Percentiles rank a stretch among this genome's conserved stretches.
These are phyloP conservation scores for Pochonia chlamydosporia DNA, from an alignment of 2,329 filamentous ascomycete genomes.

Conservation along the genomic window DNA sequence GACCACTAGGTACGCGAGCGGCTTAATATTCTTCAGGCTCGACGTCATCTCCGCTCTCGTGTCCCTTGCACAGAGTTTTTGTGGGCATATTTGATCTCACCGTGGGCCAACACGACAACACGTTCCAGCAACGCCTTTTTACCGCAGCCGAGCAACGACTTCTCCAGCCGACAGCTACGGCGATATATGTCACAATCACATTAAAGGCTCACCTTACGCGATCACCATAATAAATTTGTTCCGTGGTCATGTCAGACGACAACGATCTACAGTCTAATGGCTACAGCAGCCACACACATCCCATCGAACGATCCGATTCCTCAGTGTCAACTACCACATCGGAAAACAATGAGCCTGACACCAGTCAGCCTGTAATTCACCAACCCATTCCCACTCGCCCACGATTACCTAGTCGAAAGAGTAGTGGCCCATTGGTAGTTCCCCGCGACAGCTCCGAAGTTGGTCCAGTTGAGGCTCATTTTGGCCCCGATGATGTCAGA, in stretches of 20 bases:
- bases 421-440: slow-evolving; percentile 77
- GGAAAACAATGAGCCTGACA: slow-evolving; percentile 31
- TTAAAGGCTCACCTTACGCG: too few relatives aligned
- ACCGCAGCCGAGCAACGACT: too few relatives aligned
- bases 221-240: not conserved
- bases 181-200: too few relatives aligned
- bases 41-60: too few relatives aligned
- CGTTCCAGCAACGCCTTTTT: too few relatives aligned
- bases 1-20: too few relatives aligned
- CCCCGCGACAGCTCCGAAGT: slow-evolving; percentile 69
- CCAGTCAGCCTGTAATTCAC: slow-evolving; percentile 45
- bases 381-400: slow-evolving; percentile 55
- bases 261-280: slow-evolving; percentile 17
- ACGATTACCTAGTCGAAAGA: slow-evolving; percentile 65
- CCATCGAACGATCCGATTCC: slow-evolving; percentile 34
- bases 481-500: slow-evolving; percentile 81
- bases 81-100: too few relatives aligned
- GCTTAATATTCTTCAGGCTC: too few relatives aligned
- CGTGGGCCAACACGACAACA: too few relatives aligned
- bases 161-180: too few relatives aligned
- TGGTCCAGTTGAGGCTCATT: slow-evolving; percentile 66
- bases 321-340: slow-evolving; percentile 25
- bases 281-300: slow-evolving; percentile 20
- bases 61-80: too few relatives aligned
- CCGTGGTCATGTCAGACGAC: slow-evolving; percentile 15